Evolutionary conservation across 352 stramenopile genomes (phyloP), one percentile per base, ranked within the genome.

Genomic region (Nothophytophthora sp.): DNA sequence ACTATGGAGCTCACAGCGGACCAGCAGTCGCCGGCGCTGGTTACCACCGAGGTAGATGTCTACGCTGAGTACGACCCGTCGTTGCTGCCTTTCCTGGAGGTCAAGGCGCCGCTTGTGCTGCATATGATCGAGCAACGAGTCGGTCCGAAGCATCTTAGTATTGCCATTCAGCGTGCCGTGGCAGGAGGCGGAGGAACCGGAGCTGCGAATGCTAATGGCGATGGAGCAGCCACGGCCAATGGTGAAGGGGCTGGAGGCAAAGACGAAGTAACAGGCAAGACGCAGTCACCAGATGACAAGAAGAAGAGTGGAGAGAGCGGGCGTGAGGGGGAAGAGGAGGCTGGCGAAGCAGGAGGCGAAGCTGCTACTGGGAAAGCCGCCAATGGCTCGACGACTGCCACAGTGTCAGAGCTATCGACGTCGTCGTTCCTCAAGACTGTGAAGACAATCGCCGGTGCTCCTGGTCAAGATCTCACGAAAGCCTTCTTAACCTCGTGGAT

Each of bases 71-170:
- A 92, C 27, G 84, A 92, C 16, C 82, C 84, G 1, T 69, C 70
- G 22, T 88, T 70, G 10, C 29, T 92, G 29, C 79, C 80, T 11
- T 80, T 95, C 35, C 70, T 95, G 1, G 81, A 92, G 50, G 79
- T 90, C 2, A 95, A 95, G 43, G 80, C 80, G 3, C 82, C 82
- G 30, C 58, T 92, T 0, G 81, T 95, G 30, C 47, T 95, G n/a
- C 84, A 92, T 54, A 95, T 95, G 84, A 90, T 95, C 44, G 84
- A 95, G 43, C 83, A 94, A 52, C 80, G 81, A 13, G 81, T 93
- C 5, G 77, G 79, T 6, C 70, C 63, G 2, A 90, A 90, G 34
- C 80, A 92, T 47, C 45, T 94, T 8, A 69, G 67, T 3, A 86
- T 94, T 23, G 74, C 83, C 15, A 84, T 94, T 18, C 83, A 94